A percentile compares a stretch with the other conserved stretches of the same genome.
These are phyloP conservation scores for Globisporangium sylvaticum DNA, from an alignment of 352 stramenopile genomes.

Conservation along the genomic window DNA sequence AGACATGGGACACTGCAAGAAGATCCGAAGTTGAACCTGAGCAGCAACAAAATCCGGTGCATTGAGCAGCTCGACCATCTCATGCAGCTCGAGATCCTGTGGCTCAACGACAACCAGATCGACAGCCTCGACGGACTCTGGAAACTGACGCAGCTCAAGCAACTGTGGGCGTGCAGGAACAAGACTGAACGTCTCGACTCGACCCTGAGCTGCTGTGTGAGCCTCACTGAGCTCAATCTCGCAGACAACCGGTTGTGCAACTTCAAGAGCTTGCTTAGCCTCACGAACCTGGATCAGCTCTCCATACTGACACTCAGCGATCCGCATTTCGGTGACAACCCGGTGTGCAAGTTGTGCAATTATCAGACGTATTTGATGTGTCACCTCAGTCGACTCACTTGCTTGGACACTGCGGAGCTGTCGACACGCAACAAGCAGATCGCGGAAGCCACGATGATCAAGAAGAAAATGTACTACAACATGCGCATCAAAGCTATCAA, in stretches of 20 bases:
- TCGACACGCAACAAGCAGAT: constrained; percentile 81
- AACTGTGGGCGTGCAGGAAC: constrained; percentile 80
- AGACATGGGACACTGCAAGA: constrained; percentile 36
- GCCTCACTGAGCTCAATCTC: constrained; percentile 81
- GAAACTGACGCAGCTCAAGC: constrained; percentile 40
- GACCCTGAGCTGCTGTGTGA: constrained; percentile 44
- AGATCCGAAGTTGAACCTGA: constrained; percentile 71
- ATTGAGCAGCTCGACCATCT: constrained; percentile 60
- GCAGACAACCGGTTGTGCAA: constrained; percentile 76
- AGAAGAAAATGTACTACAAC: constrained; percentile 96
- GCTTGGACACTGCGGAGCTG: constrained; percentile 75
- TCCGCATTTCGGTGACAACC: constrained; percentile 89
- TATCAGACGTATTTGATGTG: constrained; percentile 92
- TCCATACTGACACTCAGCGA: constrained; percentile 72
- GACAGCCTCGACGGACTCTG: constrained; percentile 52
- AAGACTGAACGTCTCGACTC: constrained; percentile 64
- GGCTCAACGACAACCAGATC: constrained; percentile 81
- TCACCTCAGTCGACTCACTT: constrained; percentile 65
- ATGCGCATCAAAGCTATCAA: constrained; percentile 92
- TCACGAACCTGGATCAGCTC: constrained; percentile 69
- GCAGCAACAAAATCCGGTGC: constrained; percentile 49
- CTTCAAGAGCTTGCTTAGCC: constrained; percentile 84
- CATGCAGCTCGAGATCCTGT: constrained; percentile 63
- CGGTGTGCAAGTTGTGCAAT: constrained; percentile 89
- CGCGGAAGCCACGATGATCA: constrained; percentile 89